Base-by-base conservation (phyloP, 306 rosid genomes). In the Dryas drummondii region DNA sequence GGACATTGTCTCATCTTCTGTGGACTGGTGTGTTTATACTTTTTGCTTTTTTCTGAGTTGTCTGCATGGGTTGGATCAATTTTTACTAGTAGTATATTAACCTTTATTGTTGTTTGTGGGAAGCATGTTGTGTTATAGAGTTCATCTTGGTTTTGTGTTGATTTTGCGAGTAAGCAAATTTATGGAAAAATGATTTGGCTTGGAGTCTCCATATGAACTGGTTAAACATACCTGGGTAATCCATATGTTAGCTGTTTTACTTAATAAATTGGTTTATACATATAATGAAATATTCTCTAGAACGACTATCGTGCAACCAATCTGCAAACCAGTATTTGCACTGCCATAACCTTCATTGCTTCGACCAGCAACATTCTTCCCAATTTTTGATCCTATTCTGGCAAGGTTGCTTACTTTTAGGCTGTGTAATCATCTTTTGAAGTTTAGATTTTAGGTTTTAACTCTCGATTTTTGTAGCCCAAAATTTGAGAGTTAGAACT, bases 1-100 rank as follows among this genome's bases (percentile, higher is more conserved):
- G 7, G 98, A 91, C 76, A 82, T 94, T 55, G 87, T 91, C 32
- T 90, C 98, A 0, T 80, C 92, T 67, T 94, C 98, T 52, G 78
- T 90, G 66, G 98, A 94, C 73, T 79, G 89, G 98, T 91, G 68
- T 72, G 93, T 68, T 54, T 59, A 57, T 32, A 4, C 16, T 13
- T 57, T 47, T 52, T 9, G 1, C 26, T 9, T 54, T 72, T 0
- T 44, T 66, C 22, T 26, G 49, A 47, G 56, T 69, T 55, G 66
- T 7, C 63, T 14, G 66, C 3, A 6, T 58, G 19, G 16, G 47
- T 13, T 73, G 49, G 45, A 4, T 32, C 27, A 13, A 48, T 6
- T 46, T 17, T 47, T 5, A 22, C 50, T 4, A 11, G 13, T 57
- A 49, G 22, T 15, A 1, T 70, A 7, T 27, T 59, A 61, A 56